Base-by-base conservation (phyloP, 345 rosid species). In the Arabidopsis arenosa region DNA sequence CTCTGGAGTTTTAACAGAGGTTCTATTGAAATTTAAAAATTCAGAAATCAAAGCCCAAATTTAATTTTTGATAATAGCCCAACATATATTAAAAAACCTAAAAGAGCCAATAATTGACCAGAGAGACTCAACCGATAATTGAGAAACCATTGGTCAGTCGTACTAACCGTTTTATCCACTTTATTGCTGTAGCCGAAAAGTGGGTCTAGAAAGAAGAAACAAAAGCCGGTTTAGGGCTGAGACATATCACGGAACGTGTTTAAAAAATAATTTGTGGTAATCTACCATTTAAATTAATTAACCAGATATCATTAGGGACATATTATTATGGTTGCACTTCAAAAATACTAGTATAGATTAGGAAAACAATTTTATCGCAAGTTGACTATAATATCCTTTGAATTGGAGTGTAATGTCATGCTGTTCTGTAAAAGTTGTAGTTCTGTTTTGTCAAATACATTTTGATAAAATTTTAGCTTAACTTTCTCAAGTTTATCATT, bases 211-310 rank as follows among this genome's bases (percentile, higher is more conserved):
- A 23, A 23, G n/a, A 17, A 18, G 47, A 18, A 39, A 39, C 65
- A 6, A 60, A 32, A 60, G 47, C 32, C 47, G 32, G 47, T 17
- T 39, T 60, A 60, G 65, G 65, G 48, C 18, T 11, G 66, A 56
- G 21, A 18, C 15, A 6, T 58, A 59, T 17, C 18, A 11, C 47
- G 7, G 5, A 17, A 17, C 6, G 17, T 39, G 30, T 60, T 37
- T 10, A 0, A 6, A 10, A 17, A 37, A 5, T 5, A 36, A 5
- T 9, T 15, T 9, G 44, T 59, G 2, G n/a, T 36, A 59, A n/a
- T 15, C 15, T 33, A 35, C 13, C 41, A 17, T 58, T 15, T 33
- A 30, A 36, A 35, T 15, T 17, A 54, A 12, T 58, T 36, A 54
- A 12, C 58, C 58, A 40, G 11, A 40, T 40, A 40, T 40, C 44